Conservation (phyloP, 2,329 filamentous ascomycete species). For the Lachnellula hyalina region DNA sequence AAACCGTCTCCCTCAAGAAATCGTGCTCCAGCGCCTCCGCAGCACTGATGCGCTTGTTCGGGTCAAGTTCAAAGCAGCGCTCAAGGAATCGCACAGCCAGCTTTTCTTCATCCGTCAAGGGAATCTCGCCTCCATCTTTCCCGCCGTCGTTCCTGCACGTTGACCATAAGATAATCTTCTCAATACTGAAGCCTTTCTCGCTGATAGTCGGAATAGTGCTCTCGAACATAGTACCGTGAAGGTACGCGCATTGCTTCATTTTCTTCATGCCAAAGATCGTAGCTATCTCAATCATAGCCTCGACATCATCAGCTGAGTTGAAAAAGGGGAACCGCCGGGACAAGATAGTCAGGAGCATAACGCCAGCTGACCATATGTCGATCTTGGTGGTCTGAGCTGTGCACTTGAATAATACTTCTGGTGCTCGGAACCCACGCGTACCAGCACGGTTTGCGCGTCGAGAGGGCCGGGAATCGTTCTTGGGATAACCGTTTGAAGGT, state of each 20-base stretch:
- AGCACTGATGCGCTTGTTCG: constrained; percentile 67
- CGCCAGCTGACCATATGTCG: constrained; percentile 94
- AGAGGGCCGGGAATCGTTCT: constrained; percentile 81
- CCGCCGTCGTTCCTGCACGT: constrained; percentile 67
- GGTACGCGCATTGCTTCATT: constrained; percentile 75
- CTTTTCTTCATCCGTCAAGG: constrained; percentile 61
- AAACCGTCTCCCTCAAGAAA: constrained; percentile 55
- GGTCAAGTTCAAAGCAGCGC: constrained; percentile 71
- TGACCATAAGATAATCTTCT: constrained; percentile 95
- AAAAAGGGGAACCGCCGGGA: constrained; percentile 95
- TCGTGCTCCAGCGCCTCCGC: constrained; percentile 68
- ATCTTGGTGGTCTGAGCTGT: constrained; percentile 91
- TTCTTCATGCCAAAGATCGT: constrained; percentile 83
- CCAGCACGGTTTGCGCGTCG: constrained; percentile 90
- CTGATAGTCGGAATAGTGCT: constrained; percentile 89
- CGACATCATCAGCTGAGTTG: constrained; percentile 96
- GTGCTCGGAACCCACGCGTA: constrained; percentile 90
- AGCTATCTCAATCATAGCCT: constrained; percentile 94
- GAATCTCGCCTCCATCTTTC: constrained; percentile 41
- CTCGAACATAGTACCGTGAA: constrained; percentile 90
- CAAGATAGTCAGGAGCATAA: constrained; percentile 94
- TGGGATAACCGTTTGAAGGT: constrained; percentile 68
- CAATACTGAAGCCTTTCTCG: constrained; percentile 75
- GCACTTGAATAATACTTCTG: constrained; percentile 95
- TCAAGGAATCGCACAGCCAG: constrained; percentile 68